A percentile compares a stretch with the other conserved stretches of the same genome.
Evolutionary conservation across 169 alveolate species (phyloP).

Genomic region (Cryptosporidium baileyi): DNA sequence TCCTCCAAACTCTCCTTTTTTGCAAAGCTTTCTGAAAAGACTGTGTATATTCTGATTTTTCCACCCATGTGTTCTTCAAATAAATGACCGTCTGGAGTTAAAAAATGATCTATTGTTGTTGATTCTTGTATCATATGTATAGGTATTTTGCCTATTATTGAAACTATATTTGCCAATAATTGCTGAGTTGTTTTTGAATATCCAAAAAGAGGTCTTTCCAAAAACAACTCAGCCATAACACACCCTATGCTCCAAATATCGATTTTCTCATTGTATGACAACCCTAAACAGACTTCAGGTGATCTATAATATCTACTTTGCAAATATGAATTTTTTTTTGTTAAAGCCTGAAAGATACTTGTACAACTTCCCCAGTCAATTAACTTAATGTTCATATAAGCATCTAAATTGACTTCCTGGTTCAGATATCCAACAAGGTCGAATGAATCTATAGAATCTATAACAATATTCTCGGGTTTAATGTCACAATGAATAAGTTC

Average conservation of each 20-base stretch:
- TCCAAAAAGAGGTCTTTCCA: slow-evolving; percentile 86
- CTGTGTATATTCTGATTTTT: background rate
- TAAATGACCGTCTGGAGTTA: slow-evolving; percentile 44
- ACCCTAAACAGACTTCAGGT: slow-evolving; percentile 69
- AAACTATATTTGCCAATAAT: slow-evolving; percentile 81
- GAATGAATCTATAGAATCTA: slow-evolving; percentile 73
- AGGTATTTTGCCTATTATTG: slow-evolving; percentile 82
- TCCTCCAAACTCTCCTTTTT: background rate
- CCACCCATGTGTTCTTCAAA: background rate
- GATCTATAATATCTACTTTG: slow-evolving; percentile 83
- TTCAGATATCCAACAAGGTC: slow-evolving; percentile 21
- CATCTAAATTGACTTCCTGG: background rate
- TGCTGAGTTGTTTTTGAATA: slow-evolving; percentile 80
- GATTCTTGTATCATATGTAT: slow-evolving; percentile 76
- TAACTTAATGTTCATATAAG: slow-evolving; percentile 7
- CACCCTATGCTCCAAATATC: slow-evolving; percentile 74
- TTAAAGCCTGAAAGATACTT: slow-evolving; percentile 5
- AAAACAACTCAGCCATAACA: slow-evolving; percentile 73
- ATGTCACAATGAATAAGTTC: slow-evolving; percentile 92
- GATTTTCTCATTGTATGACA: slow-evolving; percentile 41
- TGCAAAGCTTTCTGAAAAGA: background rate
- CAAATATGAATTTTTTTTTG: slow-evolving; percentile 80
- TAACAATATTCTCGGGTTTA: slow-evolving; percentile 93
- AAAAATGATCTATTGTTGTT: slow-evolving; percentile 9
- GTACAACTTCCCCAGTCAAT: slow-evolving; percentile 65